Percentiles rank a stretch among this genome's conserved stretches.
Evolutionary conservation across 129 eudicot species (phyloP).

Genomic region (Kitagawia praeruptora): DNA sequence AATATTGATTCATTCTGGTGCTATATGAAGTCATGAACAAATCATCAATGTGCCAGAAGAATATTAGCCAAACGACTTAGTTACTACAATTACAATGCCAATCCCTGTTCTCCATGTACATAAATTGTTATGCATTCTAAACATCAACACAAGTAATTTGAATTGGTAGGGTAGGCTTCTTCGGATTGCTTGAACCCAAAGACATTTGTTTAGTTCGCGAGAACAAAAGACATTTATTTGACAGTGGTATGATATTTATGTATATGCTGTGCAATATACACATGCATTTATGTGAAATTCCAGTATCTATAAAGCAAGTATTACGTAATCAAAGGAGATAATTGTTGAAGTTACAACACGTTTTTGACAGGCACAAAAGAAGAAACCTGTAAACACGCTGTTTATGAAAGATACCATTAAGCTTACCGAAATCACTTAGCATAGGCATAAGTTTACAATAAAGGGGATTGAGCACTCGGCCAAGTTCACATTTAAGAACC

Average conservation of each 20-base stretch:
- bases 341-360: not conserved
- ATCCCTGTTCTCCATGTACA: not conserved
- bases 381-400: not conserved
- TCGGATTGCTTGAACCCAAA: not conserved
- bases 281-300: not conserved
- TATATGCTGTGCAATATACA: not conserved
- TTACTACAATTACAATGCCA: not conserved
- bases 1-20: not conserved
- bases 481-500: not conserved
- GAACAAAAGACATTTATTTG: not conserved
- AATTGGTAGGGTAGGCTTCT: not conserved
- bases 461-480: not conserved
- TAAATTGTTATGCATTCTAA: too few relatives aligned
- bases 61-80: not conserved
- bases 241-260: not conserved
- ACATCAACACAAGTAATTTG: not conserved
- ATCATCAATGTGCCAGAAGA: not conserved
- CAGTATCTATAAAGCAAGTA: not conserved
- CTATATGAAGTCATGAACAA: not conserved
- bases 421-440: not conserved
- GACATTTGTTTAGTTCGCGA: not conserved
- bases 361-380: not conserved
- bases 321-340: not conserved
- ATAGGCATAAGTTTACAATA: not conserved
- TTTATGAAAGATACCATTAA: not conserved